Evolutionary conservation across 2,329 filamentous ascomycete species (phyloP), one percentile per base, ranked within the genome.

Genomic region (Diaporthe sp.): DNA sequence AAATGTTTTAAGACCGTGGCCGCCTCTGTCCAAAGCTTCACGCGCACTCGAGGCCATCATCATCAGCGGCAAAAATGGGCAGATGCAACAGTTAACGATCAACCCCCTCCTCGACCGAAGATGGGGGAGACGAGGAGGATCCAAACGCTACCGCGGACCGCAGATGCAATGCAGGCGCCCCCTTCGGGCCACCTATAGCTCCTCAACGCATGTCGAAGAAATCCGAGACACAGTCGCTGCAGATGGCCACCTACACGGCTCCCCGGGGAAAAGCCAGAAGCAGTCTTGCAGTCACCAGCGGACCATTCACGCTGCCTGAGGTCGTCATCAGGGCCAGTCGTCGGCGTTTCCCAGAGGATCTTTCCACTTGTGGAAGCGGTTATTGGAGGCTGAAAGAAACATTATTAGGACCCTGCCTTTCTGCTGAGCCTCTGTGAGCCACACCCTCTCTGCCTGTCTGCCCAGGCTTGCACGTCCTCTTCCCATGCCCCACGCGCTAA

Each of bases 151-250:
- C 65, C 34, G 49, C 47, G 34, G 34, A 55, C 49, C 49, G 49
- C 65, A 70, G 47, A 70, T 53, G 65, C 65, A 70, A 70, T 70
- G 65, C 65, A 39, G 65, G 47, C 34, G 65, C 34, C 51, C 34
- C 47, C 22, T 42, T 70, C 51, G 34, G 47, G 49, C 31, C 42
- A 70, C 31, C 47, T 25, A 39, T 49, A 20, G 31, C 44, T 9
- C 25, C 44, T 37, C 61, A 37, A 51, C 44, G 63, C 49, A 39
- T 15, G 47, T 31, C 65, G 53, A 51, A 51, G 34, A 12, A 53
- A 25, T 31, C 47, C 31, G 22, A 68, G 31, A 68, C 47, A 68
- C 4, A 37, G 13, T 53, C 13, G 28, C 31, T 25, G 31, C 31
- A n/a, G 31, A 68, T 53, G 44, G 44, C 47, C 42, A 39, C 44